Conservation (phyloP, 2,329 filamentous ascomycete species). For the Penicillium concentricum region DNA sequence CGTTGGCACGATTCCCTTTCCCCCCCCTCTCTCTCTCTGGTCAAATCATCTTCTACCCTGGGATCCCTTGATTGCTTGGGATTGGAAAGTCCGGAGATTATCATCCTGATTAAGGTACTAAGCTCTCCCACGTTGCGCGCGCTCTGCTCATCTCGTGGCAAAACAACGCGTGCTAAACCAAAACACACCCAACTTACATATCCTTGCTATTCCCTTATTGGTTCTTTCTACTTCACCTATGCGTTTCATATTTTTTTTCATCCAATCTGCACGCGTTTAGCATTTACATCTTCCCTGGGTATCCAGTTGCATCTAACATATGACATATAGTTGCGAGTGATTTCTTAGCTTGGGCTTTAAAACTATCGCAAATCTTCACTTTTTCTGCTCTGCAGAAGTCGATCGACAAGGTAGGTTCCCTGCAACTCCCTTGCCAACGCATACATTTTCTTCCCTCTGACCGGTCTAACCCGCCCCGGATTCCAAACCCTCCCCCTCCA, state of each 20-base stretch:
- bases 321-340: conserved; percentile 12
- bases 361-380: conserved; percentile 15
- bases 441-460: conserved; percentile 35
- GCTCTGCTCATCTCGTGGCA: conserved; percentile 12
- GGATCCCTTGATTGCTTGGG: conserved; percentile 21
- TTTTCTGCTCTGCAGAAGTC: conserved; percentile 24
- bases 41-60: conserved; percentile 20
- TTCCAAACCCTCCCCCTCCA: conserved; percentile 18
- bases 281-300: conserved; percentile 14
- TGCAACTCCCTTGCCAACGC: conserved; percentile 41
- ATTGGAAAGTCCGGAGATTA: conserved; percentile 17
- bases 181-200: neutral
- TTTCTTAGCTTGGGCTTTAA: conserved; percentile 10
- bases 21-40: conserved; percentile 13
- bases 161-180: conserved; percentile 23
- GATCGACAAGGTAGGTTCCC: conserved; percentile 39
- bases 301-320: conserved; percentile 16
- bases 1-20: conserved; percentile 18
- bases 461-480: conserved; percentile 31
- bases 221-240: conserved; percentile 2
- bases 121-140: conserved; percentile 21
- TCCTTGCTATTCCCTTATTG: conserved; percentile 14
- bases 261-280: conserved; percentile 16
- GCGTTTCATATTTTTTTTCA: conserved; percentile 10
- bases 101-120: conserved; percentile 14